A percentile compares a stretch with the other conserved stretches of the same genome.
Conservation (phyloP, 106 monocot genomes). For the Alisma plantagoaquatica region DNA sequence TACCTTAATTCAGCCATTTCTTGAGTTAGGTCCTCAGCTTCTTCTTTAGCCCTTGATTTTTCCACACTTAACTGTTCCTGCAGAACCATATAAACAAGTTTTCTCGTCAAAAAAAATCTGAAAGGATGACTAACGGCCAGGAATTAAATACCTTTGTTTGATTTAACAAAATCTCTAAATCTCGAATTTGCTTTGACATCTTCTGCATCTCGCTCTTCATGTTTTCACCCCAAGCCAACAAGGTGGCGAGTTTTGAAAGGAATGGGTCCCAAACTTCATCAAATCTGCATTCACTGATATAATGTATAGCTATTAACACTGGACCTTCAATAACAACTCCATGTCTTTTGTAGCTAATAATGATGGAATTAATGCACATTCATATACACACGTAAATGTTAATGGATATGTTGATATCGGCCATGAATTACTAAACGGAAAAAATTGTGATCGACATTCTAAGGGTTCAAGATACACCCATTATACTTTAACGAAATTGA, state of each 20-base stretch:
- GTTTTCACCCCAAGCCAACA: slow-evolving; percentile 25
- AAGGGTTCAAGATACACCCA: too few relatives aligned
- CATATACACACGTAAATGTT: too few relatives aligned
- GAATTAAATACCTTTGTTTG: slow-evolving; percentile 58
- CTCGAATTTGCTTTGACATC: slow-evolving; percentile 52
- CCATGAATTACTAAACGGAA: too few relatives aligned
- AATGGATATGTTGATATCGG: too few relatives aligned
- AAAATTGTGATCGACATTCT: too few relatives aligned
- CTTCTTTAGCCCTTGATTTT: slow-evolving; percentile 79
- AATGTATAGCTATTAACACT: neutral
- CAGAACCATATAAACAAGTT: neutral
- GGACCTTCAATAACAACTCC: too few relatives aligned
- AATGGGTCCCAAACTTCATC: slow-evolving; percentile 34
- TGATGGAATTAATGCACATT: too few relatives aligned
- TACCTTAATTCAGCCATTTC: slow-evolving; percentile 93
- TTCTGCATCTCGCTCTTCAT: slow-evolving; percentile 41
- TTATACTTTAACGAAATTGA: too few relatives aligned
- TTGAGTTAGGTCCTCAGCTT: slow-evolving; percentile 88
- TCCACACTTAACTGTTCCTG: slow-evolving; percentile 72
- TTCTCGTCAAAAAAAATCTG: neutral
- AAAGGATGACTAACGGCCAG: neutral
- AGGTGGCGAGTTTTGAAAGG: slow-evolving; percentile 31
- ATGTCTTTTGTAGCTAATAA: too few relatives aligned
- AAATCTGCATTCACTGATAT: slow-evolving; percentile 45
- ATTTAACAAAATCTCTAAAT: slow-evolving; percentile 44